Evolutionary conservation across 2,329 filamentous ascomycete species (phyloP), one percentile per base, ranked within the genome.

Genomic region (Pyrenophora seminiperda): DNA sequence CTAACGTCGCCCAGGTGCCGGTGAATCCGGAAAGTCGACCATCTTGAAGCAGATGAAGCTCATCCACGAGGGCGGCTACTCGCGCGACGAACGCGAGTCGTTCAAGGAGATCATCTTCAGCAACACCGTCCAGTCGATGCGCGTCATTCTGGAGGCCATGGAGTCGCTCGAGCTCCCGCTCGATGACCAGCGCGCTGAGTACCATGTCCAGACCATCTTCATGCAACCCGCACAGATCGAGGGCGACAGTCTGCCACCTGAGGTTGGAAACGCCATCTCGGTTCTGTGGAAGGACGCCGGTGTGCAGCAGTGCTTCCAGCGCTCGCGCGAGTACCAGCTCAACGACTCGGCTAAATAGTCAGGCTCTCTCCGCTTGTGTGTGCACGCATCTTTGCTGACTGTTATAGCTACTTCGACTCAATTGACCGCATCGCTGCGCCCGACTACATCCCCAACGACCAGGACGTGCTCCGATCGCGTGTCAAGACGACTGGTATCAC

Each of bases 11-110:
- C 55, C 68, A 95, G 91, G 91, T 83, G 94, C 94, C 79, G 93
- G 94, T 88, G 94, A 99, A 85, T 95, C 91, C 64, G 91, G 91
- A 76, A 96, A 96, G 79, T 95, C 91, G 49, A 96, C 91, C 24
- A 95, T 96, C 66, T 81, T 96, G 66, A 96, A 96, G 79, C 91
- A 96, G 81, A 96, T 96, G 91, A 99, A 97, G 83, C 89, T 99
- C 71, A 99, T 99, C 71, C 91, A 99, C 76, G 94, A 99, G 81
- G 94, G 94, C 59, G 93, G 94, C 65, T 99, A 97, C 81, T 97
- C 94, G 56, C 89, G 93, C 75, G 94, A 97, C 62, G 84, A 87
- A 73, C 80, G 84, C 45, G 84, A 87, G 71, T 86, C 83, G 14
- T 87, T 87, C 78, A 85, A 86, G 73, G 84, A 87, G 73, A 87